phyloP scores from a whole-genome alignment of 257 asterid genomes.

The Mitragyna speciosa region DNA sequence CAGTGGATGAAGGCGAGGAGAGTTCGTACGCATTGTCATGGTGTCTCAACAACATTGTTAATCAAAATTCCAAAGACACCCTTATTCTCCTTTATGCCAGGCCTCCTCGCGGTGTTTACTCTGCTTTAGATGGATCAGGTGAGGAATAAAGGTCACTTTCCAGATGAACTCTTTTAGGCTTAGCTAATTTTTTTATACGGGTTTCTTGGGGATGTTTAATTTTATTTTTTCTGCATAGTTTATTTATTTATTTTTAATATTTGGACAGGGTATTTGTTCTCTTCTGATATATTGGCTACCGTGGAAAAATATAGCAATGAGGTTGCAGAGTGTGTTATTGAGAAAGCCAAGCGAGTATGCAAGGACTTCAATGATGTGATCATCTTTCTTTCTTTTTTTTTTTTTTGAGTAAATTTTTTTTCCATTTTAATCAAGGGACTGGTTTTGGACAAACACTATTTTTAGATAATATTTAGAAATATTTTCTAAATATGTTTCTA shows the following conservation, averaged over 20 bases:
- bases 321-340: constrained; percentile 45
- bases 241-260: neutral
- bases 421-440: neutral
- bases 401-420: neutral
- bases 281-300: constrained; percentile 41
- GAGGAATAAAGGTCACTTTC: constrained; percentile 8
- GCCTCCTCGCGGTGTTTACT: constrained; percentile 41
- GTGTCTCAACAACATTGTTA: constrained; percentile 52
- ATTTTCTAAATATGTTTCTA: no score
- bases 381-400: neutral
- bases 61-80: constrained; percentile 41
- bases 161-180: neutral
- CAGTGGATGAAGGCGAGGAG: constrained; percentile 73
- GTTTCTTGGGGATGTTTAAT: neutral
- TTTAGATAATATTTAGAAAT: no score
- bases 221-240: no score
- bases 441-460: no score
- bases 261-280: constrained; percentile 49
- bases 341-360: constrained; percentile 50
- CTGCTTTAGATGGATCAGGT: constrained; percentile 61
- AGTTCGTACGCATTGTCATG: constrained; percentile 66
- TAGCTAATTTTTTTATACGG: no score
- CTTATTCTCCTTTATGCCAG: constrained; percentile 55
- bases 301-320: constrained; percentile 53
- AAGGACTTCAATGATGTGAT: constrained; percentile 30